phyloP scores from a whole-genome alignment of 2,329 filamentous ascomycete genomes.

The Scortechinia acanthostroma region DNA sequence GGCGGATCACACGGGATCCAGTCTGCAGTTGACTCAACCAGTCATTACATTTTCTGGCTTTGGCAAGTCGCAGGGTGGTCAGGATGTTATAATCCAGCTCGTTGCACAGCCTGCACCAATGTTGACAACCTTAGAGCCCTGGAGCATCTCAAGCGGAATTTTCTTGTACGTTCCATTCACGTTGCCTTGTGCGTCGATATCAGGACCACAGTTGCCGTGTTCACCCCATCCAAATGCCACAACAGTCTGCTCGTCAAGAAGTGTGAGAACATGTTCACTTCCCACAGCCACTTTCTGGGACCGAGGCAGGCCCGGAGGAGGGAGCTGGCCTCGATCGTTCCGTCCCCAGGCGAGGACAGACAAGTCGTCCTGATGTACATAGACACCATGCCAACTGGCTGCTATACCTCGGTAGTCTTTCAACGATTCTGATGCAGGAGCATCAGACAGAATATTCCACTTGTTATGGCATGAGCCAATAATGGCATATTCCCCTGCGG shows the following conservation, averaged over 20 bases:
- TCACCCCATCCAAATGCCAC: slow-evolving; percentile 64
- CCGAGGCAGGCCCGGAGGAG: slow-evolving; percentile 33
- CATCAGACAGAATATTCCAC: slow-evolving; percentile 24
- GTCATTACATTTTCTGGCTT: too few species aligned
- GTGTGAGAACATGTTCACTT: slow-evolving; percentile 56
- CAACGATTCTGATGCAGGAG: background rate
- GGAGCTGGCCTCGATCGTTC: slow-evolving; percentile 51
- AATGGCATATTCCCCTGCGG: slow-evolving; percentile 31
- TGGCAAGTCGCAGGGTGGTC: background rate
- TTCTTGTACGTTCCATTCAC: slow-evolving; percentile 36
- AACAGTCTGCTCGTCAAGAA: slow-evolving; percentile 29
- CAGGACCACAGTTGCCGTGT: slow-evolving; percentile 60
- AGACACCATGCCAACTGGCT: slow-evolving; percentile 54
- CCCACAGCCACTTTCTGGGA: slow-evolving; percentile 44
- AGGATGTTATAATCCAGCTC: slow-evolving; percentile 34
- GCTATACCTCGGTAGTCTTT: slow-evolving; percentile 28
- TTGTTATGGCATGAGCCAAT: slow-evolving; percentile 37
- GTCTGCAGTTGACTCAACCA: too few species aligned
- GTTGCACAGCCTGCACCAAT: slow-evolving; percentile 56
- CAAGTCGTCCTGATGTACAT: slow-evolving; percentile 34
- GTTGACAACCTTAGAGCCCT: slow-evolving; percentile 17
- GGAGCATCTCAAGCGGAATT: slow-evolving; percentile 9
- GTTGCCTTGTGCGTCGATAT: slow-evolving; percentile 24
- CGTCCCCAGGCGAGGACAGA: slow-evolving; percentile 48
- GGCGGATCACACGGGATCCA: too few species aligned